Evolutionary conservation across 768 basidiomycete species (phyloP).

Genomic region (Pleurotus djamor): DNA sequence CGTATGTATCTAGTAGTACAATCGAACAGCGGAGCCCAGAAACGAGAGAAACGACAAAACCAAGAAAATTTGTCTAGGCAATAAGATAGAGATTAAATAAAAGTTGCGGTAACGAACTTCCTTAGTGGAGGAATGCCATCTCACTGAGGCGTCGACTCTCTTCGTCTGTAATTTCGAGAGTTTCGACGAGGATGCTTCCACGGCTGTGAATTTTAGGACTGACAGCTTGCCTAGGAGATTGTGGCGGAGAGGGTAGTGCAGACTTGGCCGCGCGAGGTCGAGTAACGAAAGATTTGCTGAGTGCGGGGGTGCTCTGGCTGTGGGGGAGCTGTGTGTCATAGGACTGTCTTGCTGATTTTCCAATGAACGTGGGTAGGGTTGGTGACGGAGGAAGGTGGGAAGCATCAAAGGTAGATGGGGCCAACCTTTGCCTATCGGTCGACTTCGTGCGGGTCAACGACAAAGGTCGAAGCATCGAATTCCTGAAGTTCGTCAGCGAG

Average conservation of each 20-base stretch:
- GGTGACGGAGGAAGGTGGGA: conserved; percentile 39
- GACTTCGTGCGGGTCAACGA: conserved; percentile 15
- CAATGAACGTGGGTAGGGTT: conserved; percentile 17
- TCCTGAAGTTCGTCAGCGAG: conserved; percentile 43
- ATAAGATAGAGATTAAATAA: neutral
- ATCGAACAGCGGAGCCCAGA: neutral
- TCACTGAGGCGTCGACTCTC: conserved; percentile 72
- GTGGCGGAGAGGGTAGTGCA: conserved; percentile 3
- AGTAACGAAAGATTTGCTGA: neutral
- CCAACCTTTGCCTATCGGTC: conserved; percentile 17
- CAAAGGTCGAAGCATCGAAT: conserved; percentile 38
- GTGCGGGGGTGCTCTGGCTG: neutral
- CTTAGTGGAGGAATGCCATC: conserved; percentile 53
- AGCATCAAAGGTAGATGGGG: conserved; percentile 22
- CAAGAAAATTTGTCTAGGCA: neutral
- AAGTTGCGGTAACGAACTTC: too few species aligned
- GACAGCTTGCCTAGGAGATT: conserved; percentile 35
- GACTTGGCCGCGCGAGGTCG: neutral
- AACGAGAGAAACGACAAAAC: neutral
- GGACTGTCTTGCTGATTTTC: neutral
- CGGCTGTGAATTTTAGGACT: conserved; percentile 58
- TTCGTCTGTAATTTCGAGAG: conserved; percentile 58
- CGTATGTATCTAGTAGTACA: too few species aligned
- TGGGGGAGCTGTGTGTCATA: neutral
- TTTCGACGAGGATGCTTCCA: conserved; percentile 54